These are phyloP conservation scores for Wallacemonas rigidus DNA, from an alignment of 208 protist genomes.

Conservation along the genomic window DNA sequence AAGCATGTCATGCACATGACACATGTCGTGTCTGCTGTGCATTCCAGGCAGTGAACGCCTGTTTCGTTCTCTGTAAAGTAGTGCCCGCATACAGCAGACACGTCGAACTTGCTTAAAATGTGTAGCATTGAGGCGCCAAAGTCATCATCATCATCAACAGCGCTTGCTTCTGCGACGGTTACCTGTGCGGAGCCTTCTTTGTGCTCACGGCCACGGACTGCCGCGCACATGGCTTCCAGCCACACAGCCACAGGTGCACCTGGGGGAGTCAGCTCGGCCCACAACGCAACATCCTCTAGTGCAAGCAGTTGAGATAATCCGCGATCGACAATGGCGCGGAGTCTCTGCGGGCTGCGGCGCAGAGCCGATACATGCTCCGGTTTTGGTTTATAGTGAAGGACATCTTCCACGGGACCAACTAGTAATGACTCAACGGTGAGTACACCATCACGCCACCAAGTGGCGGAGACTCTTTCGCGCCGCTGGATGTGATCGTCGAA, in stretches of 20 bases:
- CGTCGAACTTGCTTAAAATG: conserved; percentile 3
- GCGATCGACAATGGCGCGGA: conserved; percentile 38
- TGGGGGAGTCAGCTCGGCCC: not conserved
- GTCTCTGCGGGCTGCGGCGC: conserved; percentile 41
- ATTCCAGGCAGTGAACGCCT: conserved; percentile 88
- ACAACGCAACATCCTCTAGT: conserved; percentile 19
- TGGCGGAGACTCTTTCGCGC: not conserved
- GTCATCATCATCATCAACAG: not conserved
- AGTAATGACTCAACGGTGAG: not conserved
- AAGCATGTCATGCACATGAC: conserved; percentile 94
- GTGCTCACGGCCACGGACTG: conserved; percentile 9
- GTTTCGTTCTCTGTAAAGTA: conserved; percentile 58
- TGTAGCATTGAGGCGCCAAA: not conserved
- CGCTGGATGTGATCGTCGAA: not conserved
- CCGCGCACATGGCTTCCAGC: conserved; percentile 26
- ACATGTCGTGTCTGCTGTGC: conserved; percentile 82
- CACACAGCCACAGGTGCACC: conserved; percentile 34
- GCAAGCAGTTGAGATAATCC: conserved; percentile 38
- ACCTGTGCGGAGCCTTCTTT: not conserved
- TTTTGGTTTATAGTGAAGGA: not conserved
- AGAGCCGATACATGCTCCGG: conserved; percentile 21
- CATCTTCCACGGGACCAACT: not conserved
- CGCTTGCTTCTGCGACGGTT: not conserved
- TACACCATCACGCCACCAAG: not conserved
- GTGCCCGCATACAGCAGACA: conserved; percentile 62